Percentiles rank a stretch among this genome's conserved stretches.
These are phyloP conservation scores for Combretum micranthum DNA, from an alignment of 345 rosid species.

Conservation along the genomic window DNA sequence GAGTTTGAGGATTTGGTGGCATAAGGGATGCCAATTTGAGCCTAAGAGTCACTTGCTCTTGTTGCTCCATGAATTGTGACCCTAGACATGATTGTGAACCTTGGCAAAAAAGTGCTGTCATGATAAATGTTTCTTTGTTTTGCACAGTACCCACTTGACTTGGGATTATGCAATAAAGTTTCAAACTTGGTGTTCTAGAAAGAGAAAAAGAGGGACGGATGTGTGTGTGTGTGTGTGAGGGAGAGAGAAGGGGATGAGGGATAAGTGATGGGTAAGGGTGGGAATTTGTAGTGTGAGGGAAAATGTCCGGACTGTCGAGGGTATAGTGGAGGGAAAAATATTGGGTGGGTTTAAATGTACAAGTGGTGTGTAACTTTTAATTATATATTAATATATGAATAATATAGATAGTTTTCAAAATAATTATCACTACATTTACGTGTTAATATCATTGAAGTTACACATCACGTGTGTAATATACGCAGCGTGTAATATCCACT, in stretches of 20 bases:
- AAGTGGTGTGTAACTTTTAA: no score
- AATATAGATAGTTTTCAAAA: no score
- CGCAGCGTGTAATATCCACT: no score
- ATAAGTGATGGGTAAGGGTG: no score
- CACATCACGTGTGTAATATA: no score
- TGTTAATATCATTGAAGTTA: no score
- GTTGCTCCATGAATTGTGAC: constrained; percentile 35
- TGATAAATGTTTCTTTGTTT: constrained; percentile 8
- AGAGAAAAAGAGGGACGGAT: constrained; percentile 7
- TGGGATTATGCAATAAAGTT: neutral
- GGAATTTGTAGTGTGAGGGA: constrained; percentile 33
- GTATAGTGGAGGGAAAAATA: constrained; percentile 8
- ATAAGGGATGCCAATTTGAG: constrained; percentile 51
- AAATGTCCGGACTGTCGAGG: constrained; percentile 11
- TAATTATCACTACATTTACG: no score
- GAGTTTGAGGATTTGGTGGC: constrained; percentile 17
- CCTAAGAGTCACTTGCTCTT: constrained; percentile 40
- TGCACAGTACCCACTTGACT: neutral
- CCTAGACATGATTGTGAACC: constrained; percentile 55
- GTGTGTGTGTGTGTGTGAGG: constrained; percentile 20
- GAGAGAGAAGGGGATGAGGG: constrained; percentile 3
- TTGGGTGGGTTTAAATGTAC: no score
- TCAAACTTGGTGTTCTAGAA: no score
- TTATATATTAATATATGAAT: no score
- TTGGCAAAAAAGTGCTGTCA: constrained; percentile 70